phyloP scores from a whole-genome alignment of 768 basidiomycete species.

The Russula lepida region DNA sequence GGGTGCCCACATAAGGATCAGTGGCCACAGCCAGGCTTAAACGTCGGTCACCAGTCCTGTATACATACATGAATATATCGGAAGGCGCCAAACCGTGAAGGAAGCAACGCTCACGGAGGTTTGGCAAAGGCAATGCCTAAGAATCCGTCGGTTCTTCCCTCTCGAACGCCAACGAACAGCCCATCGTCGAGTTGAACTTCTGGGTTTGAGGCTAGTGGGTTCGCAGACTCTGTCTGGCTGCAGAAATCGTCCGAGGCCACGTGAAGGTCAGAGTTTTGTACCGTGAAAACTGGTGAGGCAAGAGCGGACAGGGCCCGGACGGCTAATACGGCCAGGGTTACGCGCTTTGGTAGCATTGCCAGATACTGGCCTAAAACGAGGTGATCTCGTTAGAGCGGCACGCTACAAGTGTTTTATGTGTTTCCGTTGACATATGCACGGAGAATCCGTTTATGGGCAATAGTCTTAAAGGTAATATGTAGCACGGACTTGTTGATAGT shows the following conservation, averaged over 20 bases:
- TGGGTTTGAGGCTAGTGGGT: neutral
- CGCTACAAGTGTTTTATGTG: neutral
- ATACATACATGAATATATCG: neutral
- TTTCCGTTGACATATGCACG: neutral
- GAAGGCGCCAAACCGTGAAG: too few species aligned
- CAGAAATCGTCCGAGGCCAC: neutral
- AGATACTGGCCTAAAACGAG: neutral
- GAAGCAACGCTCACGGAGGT: constrained; percentile 29
- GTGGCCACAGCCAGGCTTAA: constrained; percentile 29
- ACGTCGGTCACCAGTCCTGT: constrained; percentile 30
- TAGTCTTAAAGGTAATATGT: neutral
- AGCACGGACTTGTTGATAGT: neutral
- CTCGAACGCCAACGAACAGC: constrained; percentile 25
- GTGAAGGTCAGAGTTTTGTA: neutral
- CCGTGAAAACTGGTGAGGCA: neutral
- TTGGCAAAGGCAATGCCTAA: constrained; percentile 37
- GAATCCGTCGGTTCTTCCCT: constrained; percentile 26
- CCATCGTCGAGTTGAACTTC: constrained; percentile 27
- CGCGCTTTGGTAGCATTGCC: constrained; percentile 1
- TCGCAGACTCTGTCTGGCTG: neutral
- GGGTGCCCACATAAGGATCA: constrained; percentile 15
- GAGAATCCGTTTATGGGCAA: neutral
- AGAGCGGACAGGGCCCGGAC: constrained; percentile 1
- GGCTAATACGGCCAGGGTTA: constrained; percentile 3
- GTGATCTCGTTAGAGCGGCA: neutral